A percentile compares a stretch with the other conserved stretches of the same genome.
These are phyloP conservation scores for Teratosphaeria nubilosa DNA, from an alignment of 2,329 filamentous ascomycete genomes.

Conservation along the genomic window DNA sequence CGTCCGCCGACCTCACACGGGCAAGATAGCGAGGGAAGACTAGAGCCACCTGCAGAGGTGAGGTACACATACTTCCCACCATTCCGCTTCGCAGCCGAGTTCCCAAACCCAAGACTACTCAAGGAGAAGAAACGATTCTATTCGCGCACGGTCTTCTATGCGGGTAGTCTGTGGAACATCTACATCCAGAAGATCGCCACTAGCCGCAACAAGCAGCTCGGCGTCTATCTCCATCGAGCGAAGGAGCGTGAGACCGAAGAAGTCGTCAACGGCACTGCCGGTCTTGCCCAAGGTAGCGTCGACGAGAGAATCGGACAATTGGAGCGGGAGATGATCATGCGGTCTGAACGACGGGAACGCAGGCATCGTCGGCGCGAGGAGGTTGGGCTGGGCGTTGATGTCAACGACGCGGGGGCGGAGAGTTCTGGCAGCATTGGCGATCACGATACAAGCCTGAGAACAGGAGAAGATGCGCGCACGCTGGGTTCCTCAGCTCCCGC, in stretches of 20 bases:
- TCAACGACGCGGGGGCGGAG: slow-evolving; percentile 24
- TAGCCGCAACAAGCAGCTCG: slow-evolving; percentile 46
- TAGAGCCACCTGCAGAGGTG: not conserved
- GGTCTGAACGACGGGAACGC: slow-evolving; percentile 24
- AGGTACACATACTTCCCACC: slow-evolving; percentile 47
- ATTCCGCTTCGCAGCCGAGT: slow-evolving; percentile 49
- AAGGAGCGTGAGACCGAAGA: slow-evolving; percentile 45
- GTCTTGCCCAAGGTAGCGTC: slow-evolving; percentile 33
- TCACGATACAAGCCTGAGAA: slow-evolving; percentile 28
- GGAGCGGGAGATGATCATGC: slow-evolving; percentile 43
- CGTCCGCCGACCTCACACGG: slow-evolving; percentile 8
- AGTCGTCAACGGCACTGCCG: slow-evolving; percentile 28
- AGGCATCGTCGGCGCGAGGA: slow-evolving; percentile 20
- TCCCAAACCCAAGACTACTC: slow-evolving; percentile 44
- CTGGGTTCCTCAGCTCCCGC: slow-evolving; percentile 1
- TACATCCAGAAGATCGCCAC: slow-evolving; percentile 51
- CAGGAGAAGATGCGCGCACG: slow-evolving; percentile 2
- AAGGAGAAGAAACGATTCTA: slow-evolving; percentile 52
- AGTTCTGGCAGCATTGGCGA: slow-evolving; percentile 38
- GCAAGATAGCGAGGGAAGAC: not conserved
- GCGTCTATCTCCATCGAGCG: slow-evolving; percentile 49
- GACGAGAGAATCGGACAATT: slow-evolving; percentile 45
- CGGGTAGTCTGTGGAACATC: slow-evolving; percentile 51
- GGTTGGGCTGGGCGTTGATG: slow-evolving; percentile 7
- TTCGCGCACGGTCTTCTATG: slow-evolving; percentile 49